These are phyloP conservation scores for Auriculariales sp. DNA, from an alignment of 768 basidiomycete species.

Conservation along the genomic window DNA sequence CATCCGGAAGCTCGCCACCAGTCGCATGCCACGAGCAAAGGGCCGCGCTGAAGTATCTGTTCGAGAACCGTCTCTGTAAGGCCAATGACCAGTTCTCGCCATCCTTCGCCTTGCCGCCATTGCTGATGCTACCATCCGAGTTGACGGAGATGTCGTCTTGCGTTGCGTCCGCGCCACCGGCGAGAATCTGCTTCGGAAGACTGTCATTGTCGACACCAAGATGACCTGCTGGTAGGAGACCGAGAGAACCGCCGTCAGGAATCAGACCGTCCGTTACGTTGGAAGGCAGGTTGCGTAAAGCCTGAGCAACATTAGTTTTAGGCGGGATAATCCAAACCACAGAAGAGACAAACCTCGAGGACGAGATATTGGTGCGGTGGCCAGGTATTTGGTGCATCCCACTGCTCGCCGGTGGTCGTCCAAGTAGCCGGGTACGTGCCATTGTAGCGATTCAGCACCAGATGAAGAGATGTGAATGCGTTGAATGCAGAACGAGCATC, in stretches of 20 bases:
- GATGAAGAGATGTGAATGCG: constrained; percentile 59
- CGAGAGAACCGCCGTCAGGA: constrained; percentile 48
- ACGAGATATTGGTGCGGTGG: constrained; percentile 75
- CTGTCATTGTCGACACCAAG: constrained; percentile 56
- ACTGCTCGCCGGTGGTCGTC: constrained; percentile 65
- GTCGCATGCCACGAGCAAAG: constrained; percentile 71
- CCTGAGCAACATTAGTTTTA: no score
- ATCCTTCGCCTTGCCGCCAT: constrained; percentile 47
- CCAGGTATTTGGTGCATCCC: constrained; percentile 87
- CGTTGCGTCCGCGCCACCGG: constrained; percentile 27
- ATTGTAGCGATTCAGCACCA: constrained; percentile 74
- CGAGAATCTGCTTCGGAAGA: constrained; percentile 54
- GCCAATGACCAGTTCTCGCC: constrained; percentile 53
- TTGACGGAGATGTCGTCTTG: constrained; percentile 31
- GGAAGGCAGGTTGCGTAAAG: constrained; percentile 57
- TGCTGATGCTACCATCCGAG: constrained; percentile 50
- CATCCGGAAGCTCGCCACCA: constrained; percentile 61
- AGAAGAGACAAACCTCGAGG: no score
- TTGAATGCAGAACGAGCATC: constrained; percentile 48
- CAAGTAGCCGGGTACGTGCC: constrained; percentile 78
- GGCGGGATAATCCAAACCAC: no score
- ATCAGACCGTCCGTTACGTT: constrained; percentile 48
- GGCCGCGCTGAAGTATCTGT: constrained; percentile 69
- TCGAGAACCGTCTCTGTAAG: constrained; percentile 61
- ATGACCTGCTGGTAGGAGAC: constrained; percentile 65